A percentile compares a stretch with the other conserved stretches of the same genome.
Evolutionary conservation across 768 basidiomycete species (phyloP).

Genomic region (Mycena alexandri): DNA sequence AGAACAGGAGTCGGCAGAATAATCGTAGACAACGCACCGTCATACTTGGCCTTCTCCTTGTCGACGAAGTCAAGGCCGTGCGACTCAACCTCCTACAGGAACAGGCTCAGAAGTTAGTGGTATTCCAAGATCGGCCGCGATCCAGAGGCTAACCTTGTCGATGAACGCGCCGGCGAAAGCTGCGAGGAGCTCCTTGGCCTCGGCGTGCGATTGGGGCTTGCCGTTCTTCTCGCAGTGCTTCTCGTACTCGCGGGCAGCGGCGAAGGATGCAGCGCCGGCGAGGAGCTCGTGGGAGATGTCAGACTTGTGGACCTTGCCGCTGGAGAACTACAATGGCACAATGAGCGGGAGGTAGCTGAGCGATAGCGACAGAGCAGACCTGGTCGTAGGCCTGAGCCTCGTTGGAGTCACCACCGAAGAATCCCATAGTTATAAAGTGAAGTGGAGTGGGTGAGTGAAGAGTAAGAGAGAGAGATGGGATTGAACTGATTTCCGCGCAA

Average conservation of each 20-base stretch:
- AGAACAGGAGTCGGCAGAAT: too few species aligned
- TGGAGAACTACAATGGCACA: conserved; percentile 43
- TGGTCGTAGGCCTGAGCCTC: conserved; percentile 42
- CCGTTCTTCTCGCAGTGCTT: conserved; percentile 60
- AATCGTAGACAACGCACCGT: too few species aligned
- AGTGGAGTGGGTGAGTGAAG: conserved; percentile 8
- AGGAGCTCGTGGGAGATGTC: conserved; percentile 66
- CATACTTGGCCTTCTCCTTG: conserved; percentile 54
- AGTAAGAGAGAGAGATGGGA: conserved; percentile 12
- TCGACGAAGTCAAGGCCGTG: conserved; percentile 67
- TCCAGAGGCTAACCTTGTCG: conserved; percentile 35
- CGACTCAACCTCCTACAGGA: conserved; percentile 57
- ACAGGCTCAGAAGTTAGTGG: conserved; percentile 20
- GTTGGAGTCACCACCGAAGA: conserved; percentile 38
- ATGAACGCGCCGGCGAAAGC: conserved; percentile 59
- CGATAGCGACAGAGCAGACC: conserved; percentile 9
- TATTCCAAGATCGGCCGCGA: neutral
- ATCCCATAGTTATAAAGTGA: conserved; percentile 33
- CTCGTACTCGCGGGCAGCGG: conserved; percentile 19
- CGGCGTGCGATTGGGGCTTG: conserved; percentile 54
- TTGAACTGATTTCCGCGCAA: neutral
- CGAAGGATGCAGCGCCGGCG: conserved; percentile 67
- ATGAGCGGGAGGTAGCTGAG: neutral
- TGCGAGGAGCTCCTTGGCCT: conserved; percentile 64
- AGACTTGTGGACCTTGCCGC: conserved; percentile 58